Percentiles rank a stretch among this genome's conserved stretches.
These are phyloP conservation scores for Clitoria ternatea DNA, from an alignment of 306 rosid species.

Conservation along the genomic window DNA sequence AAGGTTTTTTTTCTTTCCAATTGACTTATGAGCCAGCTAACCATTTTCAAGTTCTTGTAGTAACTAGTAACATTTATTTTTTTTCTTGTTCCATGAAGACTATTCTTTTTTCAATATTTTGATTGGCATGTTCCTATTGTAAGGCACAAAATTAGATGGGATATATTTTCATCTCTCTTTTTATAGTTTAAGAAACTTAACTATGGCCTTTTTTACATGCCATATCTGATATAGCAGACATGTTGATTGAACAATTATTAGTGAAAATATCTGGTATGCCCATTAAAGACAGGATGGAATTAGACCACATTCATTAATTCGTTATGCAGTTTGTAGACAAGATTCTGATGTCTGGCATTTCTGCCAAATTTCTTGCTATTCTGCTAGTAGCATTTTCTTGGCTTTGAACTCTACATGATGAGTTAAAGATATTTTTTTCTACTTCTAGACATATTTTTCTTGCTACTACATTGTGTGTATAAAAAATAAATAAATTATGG, in stretches of 20 bases:
- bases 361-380: conserved; percentile 12
- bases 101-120: neutral
- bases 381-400: neutral
- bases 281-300: neutral
- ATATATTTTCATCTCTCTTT: neutral
- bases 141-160: conserved; percentile 1
- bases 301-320: neutral
- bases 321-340: neutral
- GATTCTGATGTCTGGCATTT: conserved; percentile 7
- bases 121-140: conserved; percentile 13
- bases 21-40: conserved; percentile 11
- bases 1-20: neutral
- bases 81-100: conserved; percentile 6
- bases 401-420: neutral
- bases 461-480: conserved; percentile 3
- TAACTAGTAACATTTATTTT: neutral
- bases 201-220: neutral
- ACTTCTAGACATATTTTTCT: neutral
- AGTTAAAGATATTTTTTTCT: neutral
- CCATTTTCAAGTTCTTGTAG: conserved; percentile 10
- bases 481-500: neutral
- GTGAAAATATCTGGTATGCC: neutral
- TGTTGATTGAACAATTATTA: conserved; percentile 5
- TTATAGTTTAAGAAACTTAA: conserved; percentile 5
- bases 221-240: neutral